Evolutionary conservation across 352 stramenopile species (phyloP), one percentile per base, ranked within the genome.

Genomic region (Globisporangium parvum): DNA sequence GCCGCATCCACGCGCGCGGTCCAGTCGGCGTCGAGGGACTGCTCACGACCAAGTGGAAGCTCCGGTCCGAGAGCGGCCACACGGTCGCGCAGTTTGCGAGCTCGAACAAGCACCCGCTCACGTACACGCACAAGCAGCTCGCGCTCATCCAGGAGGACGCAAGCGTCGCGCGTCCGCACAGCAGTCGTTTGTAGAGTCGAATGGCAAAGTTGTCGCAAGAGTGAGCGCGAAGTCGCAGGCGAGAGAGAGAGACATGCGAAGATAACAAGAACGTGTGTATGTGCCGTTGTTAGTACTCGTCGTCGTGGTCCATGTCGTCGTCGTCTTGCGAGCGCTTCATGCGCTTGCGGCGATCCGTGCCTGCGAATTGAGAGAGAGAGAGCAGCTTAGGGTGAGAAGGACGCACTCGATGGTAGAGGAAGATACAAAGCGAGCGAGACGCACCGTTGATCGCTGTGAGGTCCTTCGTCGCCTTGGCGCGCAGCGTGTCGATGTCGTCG

Each of bases 1-100:
- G 95, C 53, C 77, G 94, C 26, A 98, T 99, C 67, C 96, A 99
- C 76, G 91, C 96, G 18, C 90, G 97, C 53, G 96, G 96, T 6
- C 95, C 93, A 14, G 92, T 98, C 8, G 97, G 97, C 28, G 95
- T 99, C 5, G 94, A 99, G 62, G 96, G 96, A 20, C 65, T 99
- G 49, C 78, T 99, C 18, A 98, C 95, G 17, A 98, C 94, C 39
- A 99, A 99, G 74, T 99, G 95, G 95, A 96, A 98, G 62, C 76
- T 99, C 35, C 73, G 87, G 46, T 87, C 74, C 20, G 81, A 87
- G 60, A 80, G 83, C 15, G 88, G 92, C 54, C 83, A 96, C 70
- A 91, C 77, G 15, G 81, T 91, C 9, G 66, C 80, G 35, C 77
- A 88, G 57, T 95, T 93, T 53, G 46, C 70, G 21, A 70, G 64